Evolutionary conservation across 2,329 filamentous ascomycete species (phyloP), one percentile per base, ranked within the genome.

Genomic region (Fusarium graminum): DNA sequence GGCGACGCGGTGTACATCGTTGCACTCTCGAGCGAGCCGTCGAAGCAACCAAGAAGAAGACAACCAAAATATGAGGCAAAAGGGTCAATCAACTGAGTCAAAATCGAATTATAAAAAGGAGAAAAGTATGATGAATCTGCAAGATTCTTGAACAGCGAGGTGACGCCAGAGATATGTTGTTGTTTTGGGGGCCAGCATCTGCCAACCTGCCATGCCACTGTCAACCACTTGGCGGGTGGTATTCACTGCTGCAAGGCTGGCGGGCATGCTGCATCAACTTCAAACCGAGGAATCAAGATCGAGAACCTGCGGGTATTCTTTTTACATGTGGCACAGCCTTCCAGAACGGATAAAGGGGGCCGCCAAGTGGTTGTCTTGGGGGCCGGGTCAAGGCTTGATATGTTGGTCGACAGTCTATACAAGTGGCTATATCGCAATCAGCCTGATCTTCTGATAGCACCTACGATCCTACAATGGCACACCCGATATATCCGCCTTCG

Each of bases 301-400:
- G 22, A n/a, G n/a, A 46, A 25, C 57, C 36, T 49, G 38, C 52
- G 38, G 53, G 29, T 17, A 30, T 19, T 47, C 36, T 19, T 17
- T 63, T 6, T 29, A 32, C 30, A 47, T 60, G 62, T 61, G 59
- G 59, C 63, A 64, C 63, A 49, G 52, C 36, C 41, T 38, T 56
- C 17, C 19, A 25, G 34, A n/a, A 36, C 8, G 32, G 32, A 36
- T n/a, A 36, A 36, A 36, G 32, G 32, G 30, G 32, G 32, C 32
- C 10, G 16, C 32, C 32, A 36, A 36, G 32, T n/a, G 32, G 32
- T 36, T 36, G 16, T 16, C 7, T 51, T 62, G 58, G 58, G 59
- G 51, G 45, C 38, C 59, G 16, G 28, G 17, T 41, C 10, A 25
- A 8, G 39, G 17, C 16, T 25, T 14, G 28, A 25, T 17, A 34